phyloP scores from a whole-genome alignment of 2,329 filamentous ascomycete genomes.

The Colletotrichum siamense region DNA sequence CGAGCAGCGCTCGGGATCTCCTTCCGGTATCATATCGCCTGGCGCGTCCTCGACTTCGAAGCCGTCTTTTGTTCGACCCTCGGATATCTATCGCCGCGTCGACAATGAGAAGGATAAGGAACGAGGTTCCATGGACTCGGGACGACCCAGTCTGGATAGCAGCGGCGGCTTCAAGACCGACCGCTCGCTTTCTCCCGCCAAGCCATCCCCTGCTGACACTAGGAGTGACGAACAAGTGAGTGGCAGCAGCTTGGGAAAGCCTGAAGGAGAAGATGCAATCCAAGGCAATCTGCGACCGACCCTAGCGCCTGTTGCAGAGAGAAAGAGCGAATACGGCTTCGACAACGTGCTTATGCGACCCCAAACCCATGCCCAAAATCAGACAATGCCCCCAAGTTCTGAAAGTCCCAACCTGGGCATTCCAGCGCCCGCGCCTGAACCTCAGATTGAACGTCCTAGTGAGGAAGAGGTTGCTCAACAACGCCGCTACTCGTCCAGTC shows the following conservation, averaged over 20 bases:
- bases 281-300: conserved; percentile 9
- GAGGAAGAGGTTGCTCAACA: conserved; percentile 7
- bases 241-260: neutral
- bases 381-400: neutral
- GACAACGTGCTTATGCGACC: conserved; percentile 41
- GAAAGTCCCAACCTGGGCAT: conserved; percentile 9
- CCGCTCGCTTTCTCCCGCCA: neutral
- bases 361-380: neutral
- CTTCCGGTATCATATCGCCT: conserved; percentile 36
- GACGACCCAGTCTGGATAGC: conserved; percentile 62
- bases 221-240: conserved; percentile 11
- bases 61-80: conserved; percentile 71
- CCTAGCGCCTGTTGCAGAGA: conserved; percentile 60
- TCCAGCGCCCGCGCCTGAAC: neutral
- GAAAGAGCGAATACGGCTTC: conserved; percentile 64
- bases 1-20: conserved; percentile 44
- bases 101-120: conserved; percentile 68
- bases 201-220: neutral
- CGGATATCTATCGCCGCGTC: conserved; percentile 78
- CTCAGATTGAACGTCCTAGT: conserved; percentile 20
- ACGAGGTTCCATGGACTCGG: conserved; percentile 61
- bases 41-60: conserved; percentile 56
- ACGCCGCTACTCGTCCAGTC: conserved; percentile 54
- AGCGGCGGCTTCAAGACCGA: conserved; percentile 23
- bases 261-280: neutral